phyloP scores from a whole-genome alignment of 2,329 filamentous ascomycete genomes.

The Grosmannia huntii region DNA sequence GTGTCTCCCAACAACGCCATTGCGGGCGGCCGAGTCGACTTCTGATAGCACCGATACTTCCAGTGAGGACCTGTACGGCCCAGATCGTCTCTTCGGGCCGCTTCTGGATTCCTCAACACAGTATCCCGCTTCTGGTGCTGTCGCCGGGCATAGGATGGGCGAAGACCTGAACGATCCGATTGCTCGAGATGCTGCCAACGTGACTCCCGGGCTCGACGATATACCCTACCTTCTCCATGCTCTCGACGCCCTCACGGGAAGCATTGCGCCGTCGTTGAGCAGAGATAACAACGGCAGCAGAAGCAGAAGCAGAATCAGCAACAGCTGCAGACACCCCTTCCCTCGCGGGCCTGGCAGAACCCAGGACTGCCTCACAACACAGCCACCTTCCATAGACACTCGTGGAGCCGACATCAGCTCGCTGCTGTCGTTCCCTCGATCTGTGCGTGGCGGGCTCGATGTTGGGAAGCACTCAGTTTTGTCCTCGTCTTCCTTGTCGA shows the following conservation, averaged over 20 bases:
- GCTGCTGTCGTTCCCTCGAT: slow-evolving; percentile 10
- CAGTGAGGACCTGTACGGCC: slow-evolving; percentile 32
- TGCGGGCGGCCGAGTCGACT: slow-evolving; percentile 10
- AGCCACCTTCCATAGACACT: neutral
- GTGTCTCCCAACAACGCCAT: slow-evolving; percentile 27
- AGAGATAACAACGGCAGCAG: slow-evolving; percentile 38
- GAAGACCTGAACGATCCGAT: slow-evolving; percentile 24
- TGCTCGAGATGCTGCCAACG: slow-evolving; percentile 33
- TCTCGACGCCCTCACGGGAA: slow-evolving; percentile 71
- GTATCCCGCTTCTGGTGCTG: neutral
- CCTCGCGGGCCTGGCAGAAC: slow-evolving; percentile 23
- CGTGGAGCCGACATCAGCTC: neutral
- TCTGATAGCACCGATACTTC: slow-evolving; percentile 17
- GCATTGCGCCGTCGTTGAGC: slow-evolving; percentile 17
- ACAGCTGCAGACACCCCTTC: slow-evolving; percentile 5
- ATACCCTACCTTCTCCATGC: slow-evolving; percentile 83
- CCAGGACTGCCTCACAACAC: neutral
- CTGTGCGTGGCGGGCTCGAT: neutral
- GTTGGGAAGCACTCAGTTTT: neutral
- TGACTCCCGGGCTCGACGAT: slow-evolving; percentile 71
- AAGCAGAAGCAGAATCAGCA: no score
- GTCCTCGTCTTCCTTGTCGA: slow-evolving; percentile 9
- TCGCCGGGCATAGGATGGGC: no score
- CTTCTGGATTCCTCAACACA: slow-evolving; percentile 16
- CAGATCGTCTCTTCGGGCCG: slow-evolving; percentile 26